Percentiles rank a stretch among this genome's conserved stretches.
Evolutionary conservation across 306 rosid genomes (phyloP).

Genomic region (Boehmeria nivea): DNA sequence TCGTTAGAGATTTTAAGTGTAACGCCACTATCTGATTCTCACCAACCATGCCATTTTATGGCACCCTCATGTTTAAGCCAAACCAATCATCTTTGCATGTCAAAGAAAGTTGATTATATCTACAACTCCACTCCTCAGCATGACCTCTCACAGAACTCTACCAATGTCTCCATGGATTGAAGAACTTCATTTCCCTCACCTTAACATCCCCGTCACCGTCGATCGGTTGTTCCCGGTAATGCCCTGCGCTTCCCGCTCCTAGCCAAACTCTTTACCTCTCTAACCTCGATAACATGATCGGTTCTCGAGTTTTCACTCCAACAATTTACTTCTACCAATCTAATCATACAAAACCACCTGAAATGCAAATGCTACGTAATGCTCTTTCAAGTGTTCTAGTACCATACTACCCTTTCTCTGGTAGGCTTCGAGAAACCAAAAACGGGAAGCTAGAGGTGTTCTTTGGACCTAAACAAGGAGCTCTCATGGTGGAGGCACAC

Average conservation of each 20-base stretch:
- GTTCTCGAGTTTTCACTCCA: constrained; percentile 82
- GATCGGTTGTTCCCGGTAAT: constrained; percentile 28
- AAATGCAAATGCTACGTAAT: constrained; percentile 29
- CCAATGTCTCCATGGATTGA: constrained; percentile 53
- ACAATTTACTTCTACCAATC: constrained; percentile 61
- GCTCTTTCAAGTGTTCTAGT: constrained; percentile 74
- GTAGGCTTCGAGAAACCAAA: constrained; percentile 62
- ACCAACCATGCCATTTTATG: constrained; percentile 32
- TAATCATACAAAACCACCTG: constrained; percentile 25
- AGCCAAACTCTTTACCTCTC: constrained; percentile 64
- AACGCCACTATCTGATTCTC: constrained; percentile 28
- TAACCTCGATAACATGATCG: constrained; percentile 70
- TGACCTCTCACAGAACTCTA: constrained; percentile 42
- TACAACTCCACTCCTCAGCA: constrained; percentile 41
- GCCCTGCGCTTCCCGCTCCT: constrained; percentile 53
- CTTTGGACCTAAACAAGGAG: constrained; percentile 66
- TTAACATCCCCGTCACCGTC: constrained; percentile 43
- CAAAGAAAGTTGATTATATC: constrained; percentile 15
- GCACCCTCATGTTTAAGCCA: constrained; percentile 25
- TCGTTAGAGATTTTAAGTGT: no score
- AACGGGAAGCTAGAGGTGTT: constrained; percentile 78
- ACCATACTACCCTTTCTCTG: constrained; percentile 83
- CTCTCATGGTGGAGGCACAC: constrained; percentile 67
- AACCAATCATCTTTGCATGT: constrained; percentile 70
- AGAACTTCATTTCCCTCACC: constrained; percentile 61